Conservation (phyloP, 768 basidiomycete genomes). For the Kwoniella sp. region DNA sequence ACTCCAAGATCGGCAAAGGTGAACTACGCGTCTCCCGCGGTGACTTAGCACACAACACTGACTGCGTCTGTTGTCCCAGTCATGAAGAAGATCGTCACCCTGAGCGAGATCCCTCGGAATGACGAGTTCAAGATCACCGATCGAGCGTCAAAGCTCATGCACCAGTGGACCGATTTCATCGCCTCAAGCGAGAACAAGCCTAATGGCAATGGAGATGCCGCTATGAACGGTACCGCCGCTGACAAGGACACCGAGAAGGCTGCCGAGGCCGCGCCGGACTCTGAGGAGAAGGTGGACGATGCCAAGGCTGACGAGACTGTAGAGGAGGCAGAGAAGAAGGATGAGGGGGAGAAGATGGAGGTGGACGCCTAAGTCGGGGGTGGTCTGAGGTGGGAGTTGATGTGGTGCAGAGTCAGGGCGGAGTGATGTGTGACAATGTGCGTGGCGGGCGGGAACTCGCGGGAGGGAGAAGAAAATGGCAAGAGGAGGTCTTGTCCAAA, state of each 20-base stretch:
- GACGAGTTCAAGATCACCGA: constrained; percentile 68
- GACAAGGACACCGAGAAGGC: constrained; percentile 67
- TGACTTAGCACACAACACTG: too few species aligned
- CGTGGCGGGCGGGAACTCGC: not conserved
- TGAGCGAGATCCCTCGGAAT: constrained; percentile 60
- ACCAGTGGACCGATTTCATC: constrained; percentile 52
- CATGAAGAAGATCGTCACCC: constrained; percentile 75
- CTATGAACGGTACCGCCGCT: not conserved
- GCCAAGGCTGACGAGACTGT: constrained; percentile 1
- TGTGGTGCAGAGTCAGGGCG: too few species aligned
- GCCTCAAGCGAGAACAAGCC: constrained; percentile 16
- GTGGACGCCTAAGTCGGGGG: not conserved
- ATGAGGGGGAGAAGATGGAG: not conserved
- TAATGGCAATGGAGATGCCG: constrained; percentile 16
- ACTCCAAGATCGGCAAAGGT: constrained; percentile 56
- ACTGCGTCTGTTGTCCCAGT: constrained; percentile 56
- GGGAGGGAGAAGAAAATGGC: not conserved
- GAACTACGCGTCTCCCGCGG: not conserved
- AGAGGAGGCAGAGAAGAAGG: not conserved
- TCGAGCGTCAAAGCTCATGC: constrained; percentile 65
- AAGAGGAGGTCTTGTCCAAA: not conserved
- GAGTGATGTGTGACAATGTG: too few species aligned
- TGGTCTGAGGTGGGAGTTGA: too few species aligned
- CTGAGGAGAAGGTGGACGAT: not conserved
- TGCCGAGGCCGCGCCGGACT: not conserved